Percentiles rank a stretch among this genome's conserved stretches.
Evolutionary conservation across 257 asterid genomes (phyloP).

Genomic region (Lantana camara): DNA sequence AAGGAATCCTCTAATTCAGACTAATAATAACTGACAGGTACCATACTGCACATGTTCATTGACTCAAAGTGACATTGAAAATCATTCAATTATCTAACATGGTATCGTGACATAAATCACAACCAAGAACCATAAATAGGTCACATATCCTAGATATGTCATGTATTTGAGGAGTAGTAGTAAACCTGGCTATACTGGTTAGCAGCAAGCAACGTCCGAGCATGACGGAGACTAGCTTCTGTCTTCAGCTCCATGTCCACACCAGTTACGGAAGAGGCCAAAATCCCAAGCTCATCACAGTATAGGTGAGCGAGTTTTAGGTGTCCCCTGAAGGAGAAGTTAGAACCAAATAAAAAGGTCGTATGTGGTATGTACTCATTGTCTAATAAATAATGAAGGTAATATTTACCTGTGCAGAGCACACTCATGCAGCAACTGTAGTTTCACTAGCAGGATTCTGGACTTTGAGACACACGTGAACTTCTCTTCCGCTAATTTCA

Average conservation of each 20-base stretch:
- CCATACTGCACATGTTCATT: neutral
- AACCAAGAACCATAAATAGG: conserved; percentile 8
- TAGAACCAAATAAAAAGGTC: conserved; percentile 25
- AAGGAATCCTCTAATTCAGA: neutral
- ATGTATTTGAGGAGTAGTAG: neutral
- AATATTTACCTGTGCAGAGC: conserved; percentile 72
- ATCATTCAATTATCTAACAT: too few relatives aligned
- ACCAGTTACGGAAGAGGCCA: conserved; percentile 87
- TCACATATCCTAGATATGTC: conserved; percentile 15
- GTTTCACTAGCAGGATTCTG: conserved; percentile 68
- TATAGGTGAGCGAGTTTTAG: conserved; percentile 79
- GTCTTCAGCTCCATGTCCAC: conserved; percentile 94
- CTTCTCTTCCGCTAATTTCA: conserved; percentile 78
- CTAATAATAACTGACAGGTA: neutral
- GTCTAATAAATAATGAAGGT: conserved; percentile 18
- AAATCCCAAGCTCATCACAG: conserved; percentile 82
- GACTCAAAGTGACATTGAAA: neutral
- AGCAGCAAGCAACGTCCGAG: conserved; percentile 91
- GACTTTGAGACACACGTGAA: conserved; percentile 77
- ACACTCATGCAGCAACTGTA: conserved; percentile 85
- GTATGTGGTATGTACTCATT: conserved; percentile 10
- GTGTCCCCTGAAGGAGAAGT: conserved; percentile 63
- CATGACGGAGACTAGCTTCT: conserved; percentile 87
- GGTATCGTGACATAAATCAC: neutral
- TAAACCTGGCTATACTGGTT: conserved; percentile 83